A percentile compares a stretch with the other conserved stretches of the same genome.
These are phyloP conservation scores for Fusarium xyrophilum DNA, from an alignment of 2,329 filamentous ascomycete species.

Conservation along the genomic window DNA sequence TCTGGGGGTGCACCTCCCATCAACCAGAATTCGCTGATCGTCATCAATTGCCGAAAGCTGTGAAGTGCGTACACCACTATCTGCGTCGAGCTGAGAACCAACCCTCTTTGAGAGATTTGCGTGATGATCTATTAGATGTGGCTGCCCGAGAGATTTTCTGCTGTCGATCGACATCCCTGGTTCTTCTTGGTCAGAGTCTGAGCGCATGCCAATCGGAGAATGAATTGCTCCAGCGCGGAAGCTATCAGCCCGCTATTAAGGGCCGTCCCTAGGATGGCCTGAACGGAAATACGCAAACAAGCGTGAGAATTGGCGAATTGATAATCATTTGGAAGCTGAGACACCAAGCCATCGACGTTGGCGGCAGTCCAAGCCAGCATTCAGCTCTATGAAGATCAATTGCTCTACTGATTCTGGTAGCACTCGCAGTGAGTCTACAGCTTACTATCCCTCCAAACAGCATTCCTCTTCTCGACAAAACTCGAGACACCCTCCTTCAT, in stretches of 20 bases:
- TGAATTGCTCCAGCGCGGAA: conserved; percentile 17
- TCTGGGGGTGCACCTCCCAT: conserved; percentile 3
- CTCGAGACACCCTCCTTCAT: conserved; percentile 75
- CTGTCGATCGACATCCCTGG: conserved; percentile 17
- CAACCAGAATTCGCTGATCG: conserved; percentile 26
- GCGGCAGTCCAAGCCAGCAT: conserved; percentile 5
- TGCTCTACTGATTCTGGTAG: not conserved
- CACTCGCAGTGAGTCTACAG: conserved; percentile 49
- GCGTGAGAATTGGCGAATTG: not conserved
- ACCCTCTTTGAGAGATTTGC: not conserved
- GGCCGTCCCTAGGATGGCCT: conserved; percentile 32
- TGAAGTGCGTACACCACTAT: conserved; percentile 12
- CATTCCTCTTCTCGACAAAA: conserved; percentile 78
- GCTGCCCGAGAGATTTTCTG: conserved; percentile 3
- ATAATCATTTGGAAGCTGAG: not conserved
- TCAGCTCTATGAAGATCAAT: not conserved
- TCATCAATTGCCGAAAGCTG: conserved; percentile 21
- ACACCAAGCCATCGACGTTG: conserved; percentile 27
- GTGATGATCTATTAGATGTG: conserved; percentile 6
- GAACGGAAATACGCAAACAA: not conserved
- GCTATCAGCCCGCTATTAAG: conserved; percentile 28
- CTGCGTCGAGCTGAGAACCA: conserved; percentile 22
- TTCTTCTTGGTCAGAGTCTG: conserved; percentile 1
- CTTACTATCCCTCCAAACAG: conserved; percentile 71
- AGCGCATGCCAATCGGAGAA: conserved; percentile 22